Evolutionary conservation across 2,329 filamentous ascomycete genomes (phyloP), one percentile per base, ranked within the genome.

Genomic region (Bertia moriformis): DNA sequence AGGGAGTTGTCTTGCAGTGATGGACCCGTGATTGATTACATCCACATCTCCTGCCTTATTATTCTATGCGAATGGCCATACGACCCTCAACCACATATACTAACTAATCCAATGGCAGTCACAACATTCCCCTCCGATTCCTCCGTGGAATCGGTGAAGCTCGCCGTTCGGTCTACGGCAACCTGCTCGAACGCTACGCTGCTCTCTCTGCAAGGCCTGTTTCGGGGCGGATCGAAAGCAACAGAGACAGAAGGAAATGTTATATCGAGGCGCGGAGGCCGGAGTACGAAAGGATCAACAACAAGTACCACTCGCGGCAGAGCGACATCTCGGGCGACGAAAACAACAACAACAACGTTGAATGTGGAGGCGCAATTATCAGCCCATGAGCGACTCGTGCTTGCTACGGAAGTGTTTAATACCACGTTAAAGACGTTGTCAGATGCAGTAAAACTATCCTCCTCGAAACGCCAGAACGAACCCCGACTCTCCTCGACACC

Each of bases 391-490:
- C 57, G 55, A 40, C 50, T 60, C 1, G 51, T 59, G 4, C 51
- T 65, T 17, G 62, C 62, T 1, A 65, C 62, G 2, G 62, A 65
- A 22, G 52, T 62, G 12, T 65, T 66, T 43, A 66, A 66, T 47
- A 49, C 49, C 14, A 59, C 60, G 1, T 49, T 64, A 12, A 66
- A 61, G 43, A 51, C 56, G 0, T 51, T 66, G 5, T 60, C 58
- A 1, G 59, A 62, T 30, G 55, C 57, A 15, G 43, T 55, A 13
- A 60, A 57, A 33, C 19, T 18, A 3, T 15, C 44, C 14, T 15
- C 41, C 4, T 32, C 43, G 3, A 53, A 50, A 33, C 43, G 43
- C 14, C n/a, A n/a, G n/a, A n/a, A n/a, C n/a, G n/a, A n/a, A n/a
- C n/a, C n/a, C n/a, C n/a, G n/a, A n/a, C 24, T 29, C n/a, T 29